Base-by-base conservation (phyloP, 1,284 basidiomycete species). In the Puccinia novopanici region DNA sequence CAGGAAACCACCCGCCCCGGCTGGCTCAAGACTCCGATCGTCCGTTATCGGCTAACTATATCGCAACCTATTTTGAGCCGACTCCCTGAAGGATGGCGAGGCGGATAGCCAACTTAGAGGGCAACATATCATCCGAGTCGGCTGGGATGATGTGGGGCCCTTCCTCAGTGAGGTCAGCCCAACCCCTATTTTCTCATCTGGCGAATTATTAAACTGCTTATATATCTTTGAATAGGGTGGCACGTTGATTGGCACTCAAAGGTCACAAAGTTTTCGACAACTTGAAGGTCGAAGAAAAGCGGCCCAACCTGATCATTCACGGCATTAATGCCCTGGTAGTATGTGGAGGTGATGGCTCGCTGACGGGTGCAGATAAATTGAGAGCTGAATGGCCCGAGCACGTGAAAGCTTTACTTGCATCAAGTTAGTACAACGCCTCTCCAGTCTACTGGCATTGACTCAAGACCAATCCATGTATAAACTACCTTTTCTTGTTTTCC, bases 321-420 rank as follows among this genome's bases (percentile, higher is more conserved):
- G 96, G 96, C 76, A 99, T 99, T 84, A 94, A 98, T 86, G 95
- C 95, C 27, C 89, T 99, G 81, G 94, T 92, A 75, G 94, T 99
- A 63, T 98, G 96, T 84, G 97, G 96, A 81, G 97, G 96, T 84
- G 96, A 99, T 84, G 96, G 96, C 30, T 94, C 92, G 57, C 88
- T 99, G 81, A 98, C 96, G 0, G 96, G 96, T 81, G 96, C 97
- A 15, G 95, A 99, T 86, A 89, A 92, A 84, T 93, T 99, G 84
- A 89, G 97, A 81, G 89, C 91, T 6, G 96, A 99, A 88, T 99
- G 96, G 97, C 93, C 94, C 0, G 87, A 89, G 42, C 90, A 96
- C 80, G 88, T 98, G 80, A 87, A 89, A 67, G 89, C 91, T 68
- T 89, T 99, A 30, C 88, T 89, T 65, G 84, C 89, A 22, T 87